These are phyloP conservation scores for Puccinia hordei DNA, from an alignment of 1,284 basidiomycete species.

Conservation along the genomic window DNA sequence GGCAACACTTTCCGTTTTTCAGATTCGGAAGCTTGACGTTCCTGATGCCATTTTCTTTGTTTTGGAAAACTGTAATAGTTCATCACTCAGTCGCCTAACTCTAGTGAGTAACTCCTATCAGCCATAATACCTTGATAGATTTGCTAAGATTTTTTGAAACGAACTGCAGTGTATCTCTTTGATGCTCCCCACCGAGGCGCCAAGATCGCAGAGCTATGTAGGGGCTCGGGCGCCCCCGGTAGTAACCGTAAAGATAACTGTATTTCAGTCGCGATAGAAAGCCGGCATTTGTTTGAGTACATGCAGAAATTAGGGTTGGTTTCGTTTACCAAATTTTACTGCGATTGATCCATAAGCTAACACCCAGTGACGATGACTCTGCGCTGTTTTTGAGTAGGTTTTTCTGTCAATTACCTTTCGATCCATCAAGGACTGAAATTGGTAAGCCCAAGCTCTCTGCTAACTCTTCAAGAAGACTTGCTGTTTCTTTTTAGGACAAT, in stretches of 20 bases:
- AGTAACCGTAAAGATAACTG: constrained; percentile 30
- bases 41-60: not conserved
- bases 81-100: constrained; percentile 43
- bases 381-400: constrained; percentile 6
- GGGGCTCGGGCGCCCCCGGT: not conserved
- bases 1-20: not conserved
- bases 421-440: constrained; percentile 44
- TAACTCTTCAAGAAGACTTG: not conserved
- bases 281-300: constrained; percentile 42
- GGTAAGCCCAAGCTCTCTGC: not conserved
- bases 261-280: constrained; percentile 30
- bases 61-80: constrained; percentile 10
- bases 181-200: constrained; percentile 22
- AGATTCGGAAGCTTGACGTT: not conserved
- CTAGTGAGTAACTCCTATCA: constrained; percentile 11
- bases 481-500: not conserved
- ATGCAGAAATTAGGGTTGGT: constrained; percentile 44
- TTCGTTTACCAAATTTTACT: not conserved
- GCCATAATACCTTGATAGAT: not conserved
- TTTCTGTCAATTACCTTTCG: constrained; percentile 44
- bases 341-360: not conserved
- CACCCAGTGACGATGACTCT: not conserved
- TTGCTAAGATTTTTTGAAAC: not conserved
- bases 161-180: constrained; percentile 20
- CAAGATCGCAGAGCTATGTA: constrained; percentile 26